Evolutionary conservation across 1,284 basidiomycete species (phyloP), one percentile per base, ranked within the genome.

Genomic region (Ceraceosorus guamensis): DNA sequence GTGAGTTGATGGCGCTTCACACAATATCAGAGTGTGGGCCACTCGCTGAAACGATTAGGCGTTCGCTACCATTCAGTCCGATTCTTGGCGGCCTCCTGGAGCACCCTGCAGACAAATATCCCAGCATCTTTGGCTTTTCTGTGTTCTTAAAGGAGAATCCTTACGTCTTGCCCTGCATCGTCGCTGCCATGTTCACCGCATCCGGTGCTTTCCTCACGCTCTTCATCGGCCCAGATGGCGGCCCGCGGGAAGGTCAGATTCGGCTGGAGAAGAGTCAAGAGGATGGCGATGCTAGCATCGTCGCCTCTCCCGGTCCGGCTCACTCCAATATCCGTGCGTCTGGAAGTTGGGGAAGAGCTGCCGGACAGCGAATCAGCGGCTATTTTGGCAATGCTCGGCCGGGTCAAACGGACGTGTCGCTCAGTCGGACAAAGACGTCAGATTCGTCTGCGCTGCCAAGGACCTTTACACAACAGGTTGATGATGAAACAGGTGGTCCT

Each of bases 131-230:
- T 72, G 82, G 79, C 45, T 52, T 55, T 0, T 67, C 67, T 57
- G 67, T 82, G 6, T 72, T 96, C 6, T 88, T 97, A 73, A 81
- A 83, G 16, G 79, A 81, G 8, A 91, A 89, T 72, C 95, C 95
- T 0, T 99, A 98, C 76, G 81, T 97, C 37, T 81, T 99, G 3
- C 93, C 93, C 0, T 91, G 89, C 66, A 77, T 82, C n/a, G 79
- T 93, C 6, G 72, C 76, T 0, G 74, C 77, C 1, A 58, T 57
- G 6, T 73, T 73, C 50, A 79, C 79, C 1, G 54, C 77, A 34
- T 59, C 76, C 81, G 93, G 92, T 13, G 86, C 91, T 1, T 72
- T 95, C 49, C 80, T 98, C 31, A 85, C 86, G 0, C 84, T 91
- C 59, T 95, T 96, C 80, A 83, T 98, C 48, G 88, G 85, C 14